Percentiles rank a stretch among this genome's conserved stretches.
Evolutionary conservation across 164 flowering plant species (phyloP).

Genomic region (Berberis thunbergii): DNA sequence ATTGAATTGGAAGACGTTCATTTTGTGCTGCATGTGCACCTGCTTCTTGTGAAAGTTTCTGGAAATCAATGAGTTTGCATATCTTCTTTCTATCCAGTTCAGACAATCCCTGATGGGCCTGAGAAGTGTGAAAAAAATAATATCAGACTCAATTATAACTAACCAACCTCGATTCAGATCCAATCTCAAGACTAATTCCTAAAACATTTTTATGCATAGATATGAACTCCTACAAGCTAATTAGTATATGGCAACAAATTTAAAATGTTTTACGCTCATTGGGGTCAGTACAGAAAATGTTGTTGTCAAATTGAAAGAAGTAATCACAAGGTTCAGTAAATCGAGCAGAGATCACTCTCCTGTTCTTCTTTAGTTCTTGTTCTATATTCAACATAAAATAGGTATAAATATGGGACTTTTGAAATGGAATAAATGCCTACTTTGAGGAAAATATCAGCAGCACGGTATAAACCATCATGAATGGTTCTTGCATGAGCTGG

Average conservation of each 20-base stretch:
- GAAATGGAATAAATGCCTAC: slow-evolving; percentile 26
- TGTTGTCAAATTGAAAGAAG: background rate
- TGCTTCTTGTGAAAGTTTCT: slow-evolving; percentile 89
- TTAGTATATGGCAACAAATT: no score
- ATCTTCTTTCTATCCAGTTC: slow-evolving; percentile 70
- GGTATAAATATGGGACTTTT: background rate
- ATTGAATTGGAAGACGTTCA: slow-evolving; percentile 90
- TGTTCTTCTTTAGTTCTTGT: no score
- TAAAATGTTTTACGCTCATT: no score
- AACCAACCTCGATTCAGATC: no score
- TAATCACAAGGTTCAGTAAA: background rate
- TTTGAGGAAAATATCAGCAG: slow-evolving; percentile 78
- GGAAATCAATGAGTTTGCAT: slow-evolving; percentile 83
- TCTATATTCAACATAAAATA: no score
- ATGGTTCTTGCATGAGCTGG: slow-evolving; percentile 66
- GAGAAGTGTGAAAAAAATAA: slow-evolving; percentile 14
- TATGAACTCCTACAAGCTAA: no score
- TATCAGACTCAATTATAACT: background rate
- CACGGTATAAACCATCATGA: slow-evolving; percentile 84
- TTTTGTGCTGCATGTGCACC: slow-evolving; percentile 98
- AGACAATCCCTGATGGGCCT: slow-evolving; percentile 79
- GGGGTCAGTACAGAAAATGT: no score
- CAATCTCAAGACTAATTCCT: no score
- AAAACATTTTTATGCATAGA: no score
- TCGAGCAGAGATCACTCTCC: background rate